phyloP scores from a whole-genome alignment of 2,329 filamentous ascomycete species.

The Alternaria triticina region DNA sequence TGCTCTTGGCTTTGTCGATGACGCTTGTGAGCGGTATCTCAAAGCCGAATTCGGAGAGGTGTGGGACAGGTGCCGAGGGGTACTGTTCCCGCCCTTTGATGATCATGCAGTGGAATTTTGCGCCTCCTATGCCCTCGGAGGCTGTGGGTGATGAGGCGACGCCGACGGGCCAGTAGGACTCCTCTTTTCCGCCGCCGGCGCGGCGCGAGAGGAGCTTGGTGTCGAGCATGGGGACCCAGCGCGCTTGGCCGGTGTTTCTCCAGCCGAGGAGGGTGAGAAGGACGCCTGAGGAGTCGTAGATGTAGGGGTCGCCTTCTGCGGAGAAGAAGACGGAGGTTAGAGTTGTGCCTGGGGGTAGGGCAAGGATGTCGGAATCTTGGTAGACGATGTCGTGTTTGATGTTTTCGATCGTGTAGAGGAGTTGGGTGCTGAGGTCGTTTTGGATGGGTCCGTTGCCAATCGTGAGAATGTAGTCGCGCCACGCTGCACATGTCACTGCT shows the following conservation, averaged over 20 bases:
- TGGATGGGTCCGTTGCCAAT: conserved; percentile 90
- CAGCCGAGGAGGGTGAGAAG: conserved; percentile 89
- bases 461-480: conserved; percentile 95
- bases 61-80: conserved; percentile 81
- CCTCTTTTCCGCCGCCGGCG: conserved; percentile 81
- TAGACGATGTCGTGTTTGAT: conserved; percentile 92
- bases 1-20: conserved; percentile 41
- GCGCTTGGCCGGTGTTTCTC: conserved; percentile 82
- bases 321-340: conserved; percentile 90
- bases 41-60: conserved; percentile 94
- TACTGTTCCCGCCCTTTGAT: conserved; percentile 94
- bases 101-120: conserved; percentile 98
- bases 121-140: conserved; percentile 77
- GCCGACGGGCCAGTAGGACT: conserved; percentile 93
- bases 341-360: conserved; percentile 74
- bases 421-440: conserved; percentile 75
- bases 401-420: conserved; percentile 93
- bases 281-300: conserved; percentile 92
- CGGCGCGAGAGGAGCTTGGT: conserved; percentile 84
- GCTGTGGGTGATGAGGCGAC: conserved; percentile 70
- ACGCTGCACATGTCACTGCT: conserved; percentile 90
- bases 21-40: conserved; percentile 75
- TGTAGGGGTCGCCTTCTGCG: conserved; percentile 90
- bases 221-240: conserved; percentile 91
- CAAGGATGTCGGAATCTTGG: conserved; percentile 91